These are phyloP conservation scores for Carpinus viminea DNA, from an alignment of 306 rosid species.

Conservation along the genomic window DNA sequence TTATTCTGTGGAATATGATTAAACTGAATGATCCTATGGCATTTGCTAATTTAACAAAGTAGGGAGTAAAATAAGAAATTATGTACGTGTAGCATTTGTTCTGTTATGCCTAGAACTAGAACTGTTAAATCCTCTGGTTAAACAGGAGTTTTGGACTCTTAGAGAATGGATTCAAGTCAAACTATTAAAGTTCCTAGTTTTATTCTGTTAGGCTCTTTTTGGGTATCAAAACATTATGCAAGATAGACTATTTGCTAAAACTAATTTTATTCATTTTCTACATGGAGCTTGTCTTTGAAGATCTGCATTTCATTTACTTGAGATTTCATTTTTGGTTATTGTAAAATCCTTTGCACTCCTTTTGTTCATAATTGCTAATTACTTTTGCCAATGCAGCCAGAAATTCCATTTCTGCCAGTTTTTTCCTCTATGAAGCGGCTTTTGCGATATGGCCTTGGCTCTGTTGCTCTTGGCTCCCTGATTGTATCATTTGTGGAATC, in stretches of 20 bases:
- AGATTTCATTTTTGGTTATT: not conserved
- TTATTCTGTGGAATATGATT: slow-evolving; percentile 1
- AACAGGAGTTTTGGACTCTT: slow-evolving; percentile 13
- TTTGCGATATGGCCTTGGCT: slow-evolving; percentile 79
- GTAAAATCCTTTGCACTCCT: not conserved
- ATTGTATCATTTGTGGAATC: slow-evolving; percentile 88
- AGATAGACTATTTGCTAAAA: slow-evolving; percentile 10
- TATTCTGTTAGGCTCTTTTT: slow-evolving; percentile 7
- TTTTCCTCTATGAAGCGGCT: slow-evolving; percentile 87
- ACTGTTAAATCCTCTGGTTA: not conserved
- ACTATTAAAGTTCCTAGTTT: slow-evolving; percentile 10
- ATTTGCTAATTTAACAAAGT: not conserved
- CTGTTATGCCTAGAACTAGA: not conserved
- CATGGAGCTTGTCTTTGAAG: slow-evolving; percentile 12
- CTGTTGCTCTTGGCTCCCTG: slow-evolving; percentile 91
- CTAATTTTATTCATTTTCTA: not conserved
- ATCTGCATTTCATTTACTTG: not conserved
- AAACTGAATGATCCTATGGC: slow-evolving; percentile 17
- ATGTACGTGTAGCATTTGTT: not conserved
- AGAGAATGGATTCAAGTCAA: slow-evolving; percentile 6
- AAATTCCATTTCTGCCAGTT: slow-evolving; percentile 92
- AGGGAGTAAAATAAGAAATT: not conserved
- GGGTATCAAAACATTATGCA: not conserved
- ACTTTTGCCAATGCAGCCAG: slow-evolving; percentile 59
- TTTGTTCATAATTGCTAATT: not conserved